Evolutionary conservation across 2,329 filamentous ascomycete species (phyloP).

Genomic region (Septoria petroselini): DNA sequence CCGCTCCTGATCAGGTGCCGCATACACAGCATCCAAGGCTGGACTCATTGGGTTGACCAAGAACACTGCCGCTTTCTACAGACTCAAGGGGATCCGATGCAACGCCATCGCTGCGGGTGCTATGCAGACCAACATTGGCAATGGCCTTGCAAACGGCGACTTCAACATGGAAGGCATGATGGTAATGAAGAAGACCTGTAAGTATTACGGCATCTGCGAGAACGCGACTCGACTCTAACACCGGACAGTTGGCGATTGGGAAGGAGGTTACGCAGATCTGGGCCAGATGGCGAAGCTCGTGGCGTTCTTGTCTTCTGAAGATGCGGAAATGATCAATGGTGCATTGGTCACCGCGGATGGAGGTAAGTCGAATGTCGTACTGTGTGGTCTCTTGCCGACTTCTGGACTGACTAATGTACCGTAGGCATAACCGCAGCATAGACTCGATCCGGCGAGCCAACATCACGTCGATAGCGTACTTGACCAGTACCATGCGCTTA

Average conservation of each 20-base stretch:
- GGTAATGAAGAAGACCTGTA: constrained; percentile 29
- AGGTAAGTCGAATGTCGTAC: constrained; percentile 18
- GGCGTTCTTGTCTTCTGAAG: constrained; percentile 37
- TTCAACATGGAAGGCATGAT: constrained; percentile 35
- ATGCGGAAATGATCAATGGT: constrained; percentile 34
- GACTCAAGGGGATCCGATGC: constrained; percentile 50
- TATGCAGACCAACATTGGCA: constrained; percentile 57
- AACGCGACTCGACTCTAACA: neutral
- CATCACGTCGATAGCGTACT: no score
- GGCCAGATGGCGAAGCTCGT: constrained; percentile 37
- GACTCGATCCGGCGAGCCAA: neutral
- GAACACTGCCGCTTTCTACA: constrained; percentile 58
- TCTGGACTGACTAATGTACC: neutral
- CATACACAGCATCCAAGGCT: constrained; percentile 56
- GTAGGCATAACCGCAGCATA: constrained; percentile 7
- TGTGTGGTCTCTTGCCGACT: neutral
- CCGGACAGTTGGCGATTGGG: constrained; percentile 25
- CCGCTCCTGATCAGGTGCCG: constrained; percentile 11
- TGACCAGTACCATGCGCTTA: neutral
- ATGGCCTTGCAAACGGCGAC: constrained; percentile 39
- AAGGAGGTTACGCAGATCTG: constrained; percentile 26
- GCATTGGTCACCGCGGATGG: constrained; percentile 23
- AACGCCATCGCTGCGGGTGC: constrained; percentile 43
- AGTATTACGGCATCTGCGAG: constrained; percentile 7
- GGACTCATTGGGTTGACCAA: constrained; percentile 55